Base-by-base conservation (phyloP, 2,329 filamentous ascomycete species). In the Seiridium cupressi region DNA sequence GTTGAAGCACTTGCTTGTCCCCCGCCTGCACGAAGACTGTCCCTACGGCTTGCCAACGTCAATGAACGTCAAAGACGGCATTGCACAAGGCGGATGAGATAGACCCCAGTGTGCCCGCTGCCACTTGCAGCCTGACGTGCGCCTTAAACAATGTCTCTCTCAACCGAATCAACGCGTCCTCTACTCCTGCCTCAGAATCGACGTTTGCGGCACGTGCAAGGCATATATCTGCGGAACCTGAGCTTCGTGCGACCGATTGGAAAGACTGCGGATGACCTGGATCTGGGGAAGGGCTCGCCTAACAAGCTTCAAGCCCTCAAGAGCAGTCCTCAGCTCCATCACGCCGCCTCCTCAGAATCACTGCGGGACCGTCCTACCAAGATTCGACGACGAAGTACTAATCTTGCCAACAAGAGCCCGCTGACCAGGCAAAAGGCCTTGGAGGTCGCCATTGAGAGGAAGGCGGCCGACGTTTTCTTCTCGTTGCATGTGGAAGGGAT, bases 381-480 rank as follows among this genome's bases (percentile, higher is more conserved):
- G 59, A 65, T 69, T n/a, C 76, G 82, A 1, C 73, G 80, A 51
- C 77, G 80, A 40, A 84, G 83, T 69, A 76, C 81, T 36, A 81
- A 76, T 49, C 68, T 84, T n/a, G 77, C 77, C 56, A 76, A 77
- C 48, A 73, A 74, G 11, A 83, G 69, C 53, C 81, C 81, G 0
- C 62, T 75, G 3, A 76, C 78, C 34, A 75, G 92, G 58, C 93
- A 97, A 78, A 87, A 87, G 73, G 89, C 88, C 71, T 78, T 97
- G 47, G 90, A 95, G 73, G 83, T 88, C 65, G 84, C 91, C 6
- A 85, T 90, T 35, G 86, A 88, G 57, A 85, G 82, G 66, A 83
- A 86, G 56, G 88, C 95, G 75, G 92, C 89, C n/a, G 90, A 97
- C 75, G 88, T 89, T 13, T 97, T 96, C 81, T 95, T 96, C 74